A percentile compares a stretch with the other conserved stretches of the same genome.
Evolutionary conservation across 257 asterid genomes (phyloP).

Genomic region (Lithospermum erythrorhizon): DNA sequence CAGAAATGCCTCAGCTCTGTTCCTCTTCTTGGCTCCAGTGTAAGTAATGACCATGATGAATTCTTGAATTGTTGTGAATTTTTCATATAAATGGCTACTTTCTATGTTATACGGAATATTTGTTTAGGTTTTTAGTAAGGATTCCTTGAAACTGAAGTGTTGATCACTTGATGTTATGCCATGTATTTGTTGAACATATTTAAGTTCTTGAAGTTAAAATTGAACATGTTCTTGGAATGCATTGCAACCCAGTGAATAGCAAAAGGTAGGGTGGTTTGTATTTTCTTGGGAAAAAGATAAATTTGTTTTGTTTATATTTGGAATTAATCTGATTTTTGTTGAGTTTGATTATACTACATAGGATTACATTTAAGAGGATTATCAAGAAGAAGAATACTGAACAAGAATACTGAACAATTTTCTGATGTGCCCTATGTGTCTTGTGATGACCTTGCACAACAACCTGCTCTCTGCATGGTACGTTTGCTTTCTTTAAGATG

Average conservation of each 20-base stretch:
- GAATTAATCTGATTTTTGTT: background rate
- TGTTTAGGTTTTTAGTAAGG: background rate
- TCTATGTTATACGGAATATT: no score
- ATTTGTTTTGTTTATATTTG: background rate
- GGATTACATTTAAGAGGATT: conserved; percentile 77
- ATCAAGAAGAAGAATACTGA: conserved; percentile 44
- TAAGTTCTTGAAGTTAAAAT: background rate
- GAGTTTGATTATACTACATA: conserved; percentile 10
- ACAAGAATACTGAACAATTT: conserved; percentile 62
- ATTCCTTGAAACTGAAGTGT: background rate
- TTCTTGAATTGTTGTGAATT: background rate
- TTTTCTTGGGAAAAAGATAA: background rate
- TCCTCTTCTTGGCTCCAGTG: conserved; percentile 82
- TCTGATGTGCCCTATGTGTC: conserved; percentile 84
- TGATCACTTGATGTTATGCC: background rate
- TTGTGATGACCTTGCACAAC: conserved; percentile 78
- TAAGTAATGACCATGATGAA: conserved; percentile 19
- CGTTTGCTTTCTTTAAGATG: conserved; percentile 2
- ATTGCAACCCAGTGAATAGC: background rate
- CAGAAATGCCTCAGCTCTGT: conserved; percentile 75
- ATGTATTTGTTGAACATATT: background rate
- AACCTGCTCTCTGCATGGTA: conserved; percentile 84
- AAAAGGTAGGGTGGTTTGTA: background rate
- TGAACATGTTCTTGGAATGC: background rate
- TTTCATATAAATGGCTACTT: no score